phyloP scores from a whole-genome alignment of 305 asterid species.

The Stenogyne calaminthoides region DNA sequence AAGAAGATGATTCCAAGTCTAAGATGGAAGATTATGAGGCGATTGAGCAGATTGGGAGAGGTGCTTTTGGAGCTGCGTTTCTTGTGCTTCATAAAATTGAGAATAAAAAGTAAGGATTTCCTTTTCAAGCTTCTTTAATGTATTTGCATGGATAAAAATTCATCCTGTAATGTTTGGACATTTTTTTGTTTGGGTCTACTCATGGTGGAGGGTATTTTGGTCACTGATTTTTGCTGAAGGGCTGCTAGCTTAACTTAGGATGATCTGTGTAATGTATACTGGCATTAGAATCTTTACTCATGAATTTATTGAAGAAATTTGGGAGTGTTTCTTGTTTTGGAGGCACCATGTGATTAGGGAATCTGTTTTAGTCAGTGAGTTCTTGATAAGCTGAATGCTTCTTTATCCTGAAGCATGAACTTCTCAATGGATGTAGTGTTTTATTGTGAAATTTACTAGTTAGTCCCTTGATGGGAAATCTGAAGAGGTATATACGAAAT shows the following conservation, averaged over 20 bases:
- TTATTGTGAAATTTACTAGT: not conserved
- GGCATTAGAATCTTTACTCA: not conserved
- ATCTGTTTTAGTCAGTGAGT: not conserved
- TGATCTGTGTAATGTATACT: not conserved
- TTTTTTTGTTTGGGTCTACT: constrained; percentile 9
- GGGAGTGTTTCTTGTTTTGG: not conserved
- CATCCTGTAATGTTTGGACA: not conserved
- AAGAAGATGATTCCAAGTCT: constrained; percentile 46
- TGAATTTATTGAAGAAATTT: constrained; percentile 9
- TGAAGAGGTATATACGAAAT: not conserved
- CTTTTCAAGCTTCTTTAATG: not conserved
- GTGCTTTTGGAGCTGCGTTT: constrained; percentile 78
- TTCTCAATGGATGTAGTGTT: not conserved
- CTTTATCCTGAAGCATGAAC: not conserved
- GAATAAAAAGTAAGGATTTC: constrained; percentile 59
- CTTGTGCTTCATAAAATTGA: constrained; percentile 78
- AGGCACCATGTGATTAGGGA: not conserved
- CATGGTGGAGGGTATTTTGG: constrained; percentile 7
- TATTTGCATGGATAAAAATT: constrained; percentile 28
- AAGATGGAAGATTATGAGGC: constrained; percentile 78
- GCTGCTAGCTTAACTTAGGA: constrained; percentile 9
- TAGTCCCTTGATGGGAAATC: not conserved
- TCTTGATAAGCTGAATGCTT: not conserved
- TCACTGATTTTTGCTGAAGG: constrained; percentile 15
- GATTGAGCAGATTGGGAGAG: constrained; percentile 89